Percentiles rank a stretch among this genome's conserved stretches.
phyloP scores from a whole-genome alignment of 2,329 filamentous ascomycete genomes.

The Pestalotiopsis sp. region DNA sequence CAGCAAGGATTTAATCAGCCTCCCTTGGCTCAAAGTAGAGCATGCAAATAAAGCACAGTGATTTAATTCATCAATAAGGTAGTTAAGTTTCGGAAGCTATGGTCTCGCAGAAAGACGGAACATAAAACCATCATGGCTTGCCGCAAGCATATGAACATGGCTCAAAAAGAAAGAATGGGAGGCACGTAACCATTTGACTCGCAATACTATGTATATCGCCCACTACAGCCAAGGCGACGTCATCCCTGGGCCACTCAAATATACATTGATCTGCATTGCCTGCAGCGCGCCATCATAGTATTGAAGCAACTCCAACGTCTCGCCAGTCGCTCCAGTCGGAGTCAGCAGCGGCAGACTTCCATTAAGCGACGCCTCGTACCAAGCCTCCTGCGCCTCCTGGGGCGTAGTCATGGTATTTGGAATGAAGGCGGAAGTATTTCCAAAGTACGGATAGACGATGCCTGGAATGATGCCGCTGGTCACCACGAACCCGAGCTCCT shows the following conservation, averaged over 20 bases:
- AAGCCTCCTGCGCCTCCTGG: conserved; percentile 1
- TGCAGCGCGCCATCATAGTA: conserved; percentile 7
- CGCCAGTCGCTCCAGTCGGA: neutral
- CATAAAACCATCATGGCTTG: too few relatives aligned
- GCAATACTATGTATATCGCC: neutral
- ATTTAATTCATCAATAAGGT: too few relatives aligned
- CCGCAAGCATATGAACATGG: too few relatives aligned
- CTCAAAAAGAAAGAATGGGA: too few relatives aligned
- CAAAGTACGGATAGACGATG: neutral
- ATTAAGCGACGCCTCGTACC: neutral
- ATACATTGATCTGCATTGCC: conserved; percentile 8
- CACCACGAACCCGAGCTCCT: conserved; percentile 6
- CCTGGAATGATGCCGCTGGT: conserved; percentile 3
- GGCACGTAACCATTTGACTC: too few relatives aligned
- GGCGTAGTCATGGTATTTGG: neutral
- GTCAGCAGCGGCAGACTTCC: neutral
- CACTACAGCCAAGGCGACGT: neutral
- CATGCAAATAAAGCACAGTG: too few relatives aligned
- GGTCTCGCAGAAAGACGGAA: too few relatives aligned
- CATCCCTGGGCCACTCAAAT: neutral
- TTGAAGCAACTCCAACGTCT: conserved; percentile 2
- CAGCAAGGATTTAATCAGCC: too few relatives aligned
- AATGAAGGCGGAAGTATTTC: neutral
- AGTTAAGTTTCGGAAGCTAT: too few relatives aligned
- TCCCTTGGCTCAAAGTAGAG: too few relatives aligned